Base-by-base conservation (phyloP, 768 basidiomycete genomes). In the Sarcomyxa edulis region DNA sequence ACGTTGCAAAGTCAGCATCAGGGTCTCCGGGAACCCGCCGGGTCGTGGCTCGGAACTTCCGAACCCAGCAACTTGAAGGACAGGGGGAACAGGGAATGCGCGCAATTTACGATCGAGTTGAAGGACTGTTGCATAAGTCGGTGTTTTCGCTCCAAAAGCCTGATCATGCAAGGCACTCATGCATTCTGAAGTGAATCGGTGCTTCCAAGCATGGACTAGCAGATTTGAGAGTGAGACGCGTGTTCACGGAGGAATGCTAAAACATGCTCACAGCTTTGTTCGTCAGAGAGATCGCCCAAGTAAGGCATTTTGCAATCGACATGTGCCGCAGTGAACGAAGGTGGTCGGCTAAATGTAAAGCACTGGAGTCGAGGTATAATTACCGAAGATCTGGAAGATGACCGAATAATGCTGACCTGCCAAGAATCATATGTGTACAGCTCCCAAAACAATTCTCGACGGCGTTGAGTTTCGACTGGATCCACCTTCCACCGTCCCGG, bases 381-480 rank as follows among this genome's bases (percentile, higher is more conserved):
- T 3, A 33, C 34, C 22, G 19, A 35, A 30, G 15, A 15, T 42
- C 16, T 15, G 9, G 10, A 16, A 12, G 22, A 16, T 7, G 5
- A 28, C 15, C 21, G 25, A 10, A 36, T n/a, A n/a, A n/a, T 22
- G 34, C 41, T 4, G 21, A 42, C 41, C 41, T 82, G 70, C 64
- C 68, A 69, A 12, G 70, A 74, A 50, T 74, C 62, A 37, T 72
- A 67, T 7, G 66, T 73, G 55, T 71, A 75, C 15, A 74, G 39
- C 49, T 84, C 81, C 81, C 81, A 84, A 48, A 84, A 82, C 19
- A 81, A 51, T 52, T 80, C 76, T 6, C 81, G 72, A n/a, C 81
- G 71, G 21, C 72, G 64, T 41, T 75, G 68, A 0, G 79, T 77
- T 56, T 83, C 81, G 30, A 61, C 55, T 18, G 59, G 51, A 47